These are phyloP conservation scores for Podila clonocystis DNA, from an alignment of 192 early-diverging fungal species.

Conservation along the genomic window DNA sequence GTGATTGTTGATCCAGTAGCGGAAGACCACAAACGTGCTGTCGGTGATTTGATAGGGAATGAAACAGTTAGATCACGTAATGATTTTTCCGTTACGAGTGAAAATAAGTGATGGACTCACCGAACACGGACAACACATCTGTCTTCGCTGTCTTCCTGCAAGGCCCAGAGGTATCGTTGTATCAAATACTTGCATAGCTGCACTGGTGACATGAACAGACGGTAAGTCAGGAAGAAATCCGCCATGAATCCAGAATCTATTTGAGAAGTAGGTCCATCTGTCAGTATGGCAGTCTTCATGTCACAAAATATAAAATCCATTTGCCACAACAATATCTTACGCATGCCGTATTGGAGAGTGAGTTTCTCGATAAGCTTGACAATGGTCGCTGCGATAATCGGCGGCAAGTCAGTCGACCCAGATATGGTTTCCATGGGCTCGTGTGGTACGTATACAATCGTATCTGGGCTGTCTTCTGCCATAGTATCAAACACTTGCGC, in stretches of 20 bases:
- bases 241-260: conserved; percentile 60
- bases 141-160: conserved; percentile 51
- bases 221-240: conserved; percentile 67
- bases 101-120: conserved; percentile 19
- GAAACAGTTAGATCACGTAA: neutral
- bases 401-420: neutral
- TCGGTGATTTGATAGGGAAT: neutral
- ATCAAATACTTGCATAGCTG: conserved; percentile 65
- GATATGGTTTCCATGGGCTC: conserved; percentile 1
- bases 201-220: conserved; percentile 60
- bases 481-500: conserved; percentile 53
- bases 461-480: conserved; percentile 27
- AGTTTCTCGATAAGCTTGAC: conserved; percentile 66
- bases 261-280: neutral
- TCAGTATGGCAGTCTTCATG: neutral
- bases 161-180: conserved; percentile 63
- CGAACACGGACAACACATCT: conserved; percentile 58
- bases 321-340: conserved; percentile 14
- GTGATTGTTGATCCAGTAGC: conserved; percentile 65
- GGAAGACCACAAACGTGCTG: conserved; percentile 64
- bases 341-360: conserved; percentile 57
- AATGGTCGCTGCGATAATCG: conserved; percentile 59
- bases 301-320: no score
- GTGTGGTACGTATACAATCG: conserved; percentile 50
- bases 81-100: neutral